Evolutionary conservation across 1,139 yeast species (phyloP), one percentile per base, ranked within the genome.

Genomic region (Candida pseudocylindracea): DNA sequence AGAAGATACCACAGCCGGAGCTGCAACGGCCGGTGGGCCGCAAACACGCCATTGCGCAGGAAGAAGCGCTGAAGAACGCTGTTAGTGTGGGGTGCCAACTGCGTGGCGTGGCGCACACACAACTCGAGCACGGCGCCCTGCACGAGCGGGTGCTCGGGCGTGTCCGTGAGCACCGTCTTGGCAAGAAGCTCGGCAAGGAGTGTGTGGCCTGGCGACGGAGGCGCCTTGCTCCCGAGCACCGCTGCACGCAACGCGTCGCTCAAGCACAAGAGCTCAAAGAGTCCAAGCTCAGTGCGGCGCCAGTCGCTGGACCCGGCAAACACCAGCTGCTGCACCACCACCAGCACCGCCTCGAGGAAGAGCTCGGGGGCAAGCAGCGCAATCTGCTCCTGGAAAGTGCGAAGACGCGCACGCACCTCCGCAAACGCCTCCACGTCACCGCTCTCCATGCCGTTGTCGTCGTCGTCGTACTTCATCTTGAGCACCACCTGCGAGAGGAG

Each of bases 1-100:
- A 88, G 79, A 39, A 85, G 57, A 49, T 81, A 88, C 94, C 98
- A 88, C 33, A 91, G 64, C 49, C 96, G 70, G 36, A 72, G 61
- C 43, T 85, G 71, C 9, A 85, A 94, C 39, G 70, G 72, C 37
- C 67, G 74, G 39, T 63, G 60, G 4, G 63, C 57, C 50, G 75
- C 80, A 48, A 80, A 83, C 38, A 88, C 66, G 10, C 95, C 96
- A 29, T 28, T 36, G 29, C 37, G 38, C 12, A 39, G 35, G 29
- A 64, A 56, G 41, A 76, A 71, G 20, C 20, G 20, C 20, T 15
- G 20, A 6, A 15, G 20, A 15, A 15, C 20, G 20, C 20, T 15
- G 20, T 15, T 15, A 6, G 20, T 15, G 20, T 15, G 20, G 20
- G 20, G 20, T 6, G 6, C 6, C 20, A 15, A 15, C 20, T 15